Base-by-base conservation (phyloP, 2,329 filamentous ascomycete species). In the Dichotomopilus funicola region DNA sequence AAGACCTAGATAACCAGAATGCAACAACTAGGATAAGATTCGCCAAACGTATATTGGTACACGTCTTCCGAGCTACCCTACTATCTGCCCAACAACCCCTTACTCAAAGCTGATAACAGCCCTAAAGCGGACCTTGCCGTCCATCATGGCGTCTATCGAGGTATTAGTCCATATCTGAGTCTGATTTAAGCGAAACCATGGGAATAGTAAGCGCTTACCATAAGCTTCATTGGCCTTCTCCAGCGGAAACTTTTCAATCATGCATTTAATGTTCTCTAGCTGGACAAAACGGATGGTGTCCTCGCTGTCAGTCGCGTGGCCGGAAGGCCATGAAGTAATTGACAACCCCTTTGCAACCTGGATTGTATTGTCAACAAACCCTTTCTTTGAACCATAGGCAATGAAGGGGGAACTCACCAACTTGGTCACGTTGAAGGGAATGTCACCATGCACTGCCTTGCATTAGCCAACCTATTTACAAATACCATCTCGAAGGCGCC, bases 271-370 rank as follows among this genome's bases (percentile, higher is more conserved):
- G 4, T 74, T 74, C 62, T 88, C 82, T 12, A 74, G 69, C 56
- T 76, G 71, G 0, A 86, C 79, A 64, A 90, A 90, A 2, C 74
- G 74, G 51, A 90, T 78, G 57, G 87, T 85, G 62, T 88, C 82
- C 64, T 84, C 80, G 54, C 78, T 76, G 59, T 88, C 80, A 46
- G 82, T 73, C 1, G 84, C 76, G 41, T 87, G 77, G 0, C 85
- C 86, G 27, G 80, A 79, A 0, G 87, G 76, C 68, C 78, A 83
- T 8, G 85, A 85, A 59, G 83, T 77, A 1, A 94, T 73, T 2
- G 77, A 81, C 12, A 83, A 70, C 2, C 74, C 79, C 35, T 76
- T 72, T n/a, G 61, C 10, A 49, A 81, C 47, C 59, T 62, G 34
- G 70, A 27, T 6, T 7, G 11, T 8, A 46, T 27, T 27, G 53